Base-by-base conservation (phyloP, 305 asterid species). In the Fraxinus nigra region DNA sequence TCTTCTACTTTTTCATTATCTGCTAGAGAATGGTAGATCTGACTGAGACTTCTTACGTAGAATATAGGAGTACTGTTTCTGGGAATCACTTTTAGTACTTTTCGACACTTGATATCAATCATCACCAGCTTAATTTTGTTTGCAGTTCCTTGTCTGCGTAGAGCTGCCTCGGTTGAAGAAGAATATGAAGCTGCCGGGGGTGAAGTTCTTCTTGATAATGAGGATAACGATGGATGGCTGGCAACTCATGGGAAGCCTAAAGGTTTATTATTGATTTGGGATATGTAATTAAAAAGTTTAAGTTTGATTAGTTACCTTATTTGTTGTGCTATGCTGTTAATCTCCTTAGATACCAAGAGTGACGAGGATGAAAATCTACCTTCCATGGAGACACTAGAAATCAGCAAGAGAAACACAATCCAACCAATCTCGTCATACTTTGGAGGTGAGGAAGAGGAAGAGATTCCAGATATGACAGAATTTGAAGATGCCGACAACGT, bases 111-210 rank as follows among this genome's bases (percentile, higher is more conserved):
- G 40, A 69, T 69, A 69, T 69, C 75, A 69, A 4, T 14, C 20
- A 69, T 69, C 22, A 30, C 22, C 37, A 28, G 13, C 59, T 61
- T 22, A 40, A 28, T 85, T 81, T 78, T 77, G 75, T 78, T 75
- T 81, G 75, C 87, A 96, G 99, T 94, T 67, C 98, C 99, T 22
- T 96, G 99, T 87, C 88, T 94, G 37, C 92, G 98, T 24, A 92
- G 98, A 87, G 99, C 99, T 70, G 93, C 98, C 84, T 93, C 98
- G 33, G 79, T 96, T 26, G 98, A 89, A 85, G 98, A 95, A 88
- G 99, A 95, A 81, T 94, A 95, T 80, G 99, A 94, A 84, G 98
- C 95, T 82, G 95, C 97, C 70, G 98, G 98, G 75, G 99, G 98
- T 86, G 99, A 95, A 88, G 92, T 94, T 74, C 87, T 95, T 80